Base-by-base conservation (phyloP, 176 grass and related monocot species). In the Phyllostachys edulis region DNA sequence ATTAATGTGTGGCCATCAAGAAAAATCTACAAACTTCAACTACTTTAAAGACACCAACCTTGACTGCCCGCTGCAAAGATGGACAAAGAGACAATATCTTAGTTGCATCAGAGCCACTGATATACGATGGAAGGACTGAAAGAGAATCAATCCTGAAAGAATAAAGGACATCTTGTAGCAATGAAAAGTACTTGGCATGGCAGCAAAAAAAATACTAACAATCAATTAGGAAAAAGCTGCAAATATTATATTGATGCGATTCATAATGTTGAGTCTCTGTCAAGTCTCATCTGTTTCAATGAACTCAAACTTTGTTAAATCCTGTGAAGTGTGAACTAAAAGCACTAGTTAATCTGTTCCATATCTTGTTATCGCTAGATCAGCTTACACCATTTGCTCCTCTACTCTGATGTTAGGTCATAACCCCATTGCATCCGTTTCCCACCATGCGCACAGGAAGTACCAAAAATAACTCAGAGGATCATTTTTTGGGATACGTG, bases 141-240 rank as follows among this genome's bases (percentile, higher is more conserved):
- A 93, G 89, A 72, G 84, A 90, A 95, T 98, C 93, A 85, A 98
- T 95, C 96, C 96, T 98, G 71, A 46, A 86, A 90, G 47, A 70
- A 66, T 78, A 67, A 69, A 69, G 9, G 46, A 59, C 41, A 82
- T 47, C 14, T 71, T 64, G 64, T 76, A 34, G 23, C 32, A 70
- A 54, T 26, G 39, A 26, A 87, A 57, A 69, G 34, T 69, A 67
- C 56, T 63, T 79, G 62, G 20, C 37, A 69, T 51, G 29, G 49
- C 57, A 88, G 69, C 63, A 74, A 85, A 89, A 34, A 52, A n/a
- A 65, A 70, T 56, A 76, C 49, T 32, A 47, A 67, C 51, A 78
- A 14, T 10, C 20, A 75, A 79, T 36, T 46, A 82, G 55, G 72
- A 34, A 46, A 77, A 57, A 1, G 3, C 63, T 27, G 11, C 13